Evolutionary conservation across 2,329 filamentous ascomycete species (phyloP).

Genomic region (Diaporthe longicolla): DNA sequence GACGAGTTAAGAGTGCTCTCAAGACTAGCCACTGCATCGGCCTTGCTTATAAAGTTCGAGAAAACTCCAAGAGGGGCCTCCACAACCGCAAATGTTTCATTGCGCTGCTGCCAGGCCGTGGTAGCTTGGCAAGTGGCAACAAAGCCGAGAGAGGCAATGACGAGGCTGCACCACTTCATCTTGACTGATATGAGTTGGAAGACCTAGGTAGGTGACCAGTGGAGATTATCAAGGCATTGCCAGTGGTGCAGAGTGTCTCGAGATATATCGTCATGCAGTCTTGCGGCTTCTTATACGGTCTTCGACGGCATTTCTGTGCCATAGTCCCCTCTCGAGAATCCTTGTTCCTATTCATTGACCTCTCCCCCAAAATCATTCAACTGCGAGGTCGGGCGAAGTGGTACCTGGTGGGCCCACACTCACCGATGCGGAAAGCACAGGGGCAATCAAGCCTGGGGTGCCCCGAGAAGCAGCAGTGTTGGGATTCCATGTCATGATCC

Average conservation of each 20-base stretch:
- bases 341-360: not conserved
- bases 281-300: not conserved
- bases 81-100: conserved; percentile 28
- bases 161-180: conserved; percentile 24
- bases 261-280: not conserved
- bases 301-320: not conserved
- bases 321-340: not conserved
- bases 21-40: conserved; percentile 15
- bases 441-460: not conserved
- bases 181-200: not conserved
- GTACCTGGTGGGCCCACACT: not conserved
- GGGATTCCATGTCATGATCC: not conserved
- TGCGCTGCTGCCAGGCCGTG: conserved; percentile 36
- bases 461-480: not conserved
- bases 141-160: conserved; percentile 1
- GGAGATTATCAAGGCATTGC: not conserved
- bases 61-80: conserved; percentile 13
- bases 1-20: conserved; percentile 23
- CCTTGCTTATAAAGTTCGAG: conserved; percentile 33
- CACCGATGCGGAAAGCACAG: not conserved
- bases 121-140: conserved; percentile 17
- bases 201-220: not conserved
- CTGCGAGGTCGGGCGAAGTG: not conserved
- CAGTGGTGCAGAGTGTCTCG: too few relatives aligned
- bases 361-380: not conserved